These are phyloP conservation scores for Zygoascus flipseniorum DNA, from an alignment of 805 yeast species.

Conservation along the genomic window DNA sequence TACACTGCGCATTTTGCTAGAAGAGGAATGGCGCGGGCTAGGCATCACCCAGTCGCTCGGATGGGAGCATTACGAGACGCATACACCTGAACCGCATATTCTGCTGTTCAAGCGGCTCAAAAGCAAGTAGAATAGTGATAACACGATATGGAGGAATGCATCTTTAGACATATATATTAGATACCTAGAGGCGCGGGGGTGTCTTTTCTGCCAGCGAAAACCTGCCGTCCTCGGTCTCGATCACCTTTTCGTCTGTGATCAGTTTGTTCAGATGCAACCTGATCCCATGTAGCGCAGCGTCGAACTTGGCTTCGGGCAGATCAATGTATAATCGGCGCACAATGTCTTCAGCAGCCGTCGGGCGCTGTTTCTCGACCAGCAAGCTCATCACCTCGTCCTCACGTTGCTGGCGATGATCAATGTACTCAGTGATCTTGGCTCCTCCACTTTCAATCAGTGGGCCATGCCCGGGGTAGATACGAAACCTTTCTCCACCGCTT, in stretches of 20 bases:
- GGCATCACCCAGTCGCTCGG: constrained; percentile 97
- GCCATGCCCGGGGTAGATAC: constrained; percentile 33
- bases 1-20: constrained; percentile 78
- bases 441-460: constrained; percentile 25
- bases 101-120: constrained; percentile 54
- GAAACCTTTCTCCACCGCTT: constrained; percentile 3
- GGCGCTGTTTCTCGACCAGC: constrained; percentile 8
- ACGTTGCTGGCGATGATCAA: constrained; percentile 28
- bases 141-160: not conserved
- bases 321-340: constrained; percentile 21
- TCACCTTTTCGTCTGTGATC: constrained; percentile 14
- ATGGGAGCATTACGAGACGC: constrained; percentile 97
- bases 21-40: constrained; percentile 97
- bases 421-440: constrained; percentile 24
- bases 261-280: constrained; percentile 25
- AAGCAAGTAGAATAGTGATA: not conserved
- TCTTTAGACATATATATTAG: no score
- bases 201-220: constrained; percentile 2
- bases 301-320: constrained; percentile 19
- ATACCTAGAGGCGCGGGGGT: not conserved
- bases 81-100: constrained; percentile 97
- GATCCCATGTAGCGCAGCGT: constrained; percentile 28
- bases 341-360: constrained; percentile 15
- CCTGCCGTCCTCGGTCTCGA: constrained; percentile 4
- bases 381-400: constrained; percentile 24